Base-by-base conservation (phyloP, 768 basidiomycete genomes). In the Cystoderma amianthinum region DNA sequence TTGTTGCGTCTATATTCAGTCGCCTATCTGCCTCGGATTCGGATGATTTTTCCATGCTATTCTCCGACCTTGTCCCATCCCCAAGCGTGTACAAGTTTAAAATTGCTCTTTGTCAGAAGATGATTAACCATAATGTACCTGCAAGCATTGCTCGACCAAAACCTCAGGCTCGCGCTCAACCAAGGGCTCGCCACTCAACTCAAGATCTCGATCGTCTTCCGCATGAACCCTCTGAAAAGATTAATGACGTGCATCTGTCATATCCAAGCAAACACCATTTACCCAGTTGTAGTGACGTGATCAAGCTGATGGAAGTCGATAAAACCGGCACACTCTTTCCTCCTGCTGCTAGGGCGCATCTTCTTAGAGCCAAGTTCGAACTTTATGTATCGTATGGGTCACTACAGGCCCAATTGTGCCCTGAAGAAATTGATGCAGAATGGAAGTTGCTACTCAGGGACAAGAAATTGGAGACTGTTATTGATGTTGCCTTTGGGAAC, bases 41-140 rank as follows among this genome's bases (percentile, higher is more conserved):
- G 5, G 51, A 60, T 35, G 52, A 48, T n/a, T 51, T 52, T 21
- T 52, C 57, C 20, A 48, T 44, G 18, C 34, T 70, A 39, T 49
- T 68, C 46, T 57, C 58, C 18, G 50, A 54, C 44, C 50, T 71
- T 22, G 56, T 53, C 4, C 57, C 60, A 33, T 60, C 68, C 3
- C 39, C 54, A 25, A 55, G 60, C 4, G 48, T 59, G 12, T 57
- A 62, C 41, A 59, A 54, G 34, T 72, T 72, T 42, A 70, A 69
- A 48, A 49, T 69, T n/a, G 51, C 53, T 1, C 46, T 69, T 16
- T 69, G 65, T 44, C 63, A 64, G 42, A 67, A 60, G 48, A 58
- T 65, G 35, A 48, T 70, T 30, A 56, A 53, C 6, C 58, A 56
- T 35, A 47, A 50, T 6, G 37, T 48, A 5, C 48, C 51, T 16